A percentile compares a stretch with the other conserved stretches of the same genome.
Conservation (phyloP, 805 yeast species). For the Cyberlindnera veronae region DNA sequence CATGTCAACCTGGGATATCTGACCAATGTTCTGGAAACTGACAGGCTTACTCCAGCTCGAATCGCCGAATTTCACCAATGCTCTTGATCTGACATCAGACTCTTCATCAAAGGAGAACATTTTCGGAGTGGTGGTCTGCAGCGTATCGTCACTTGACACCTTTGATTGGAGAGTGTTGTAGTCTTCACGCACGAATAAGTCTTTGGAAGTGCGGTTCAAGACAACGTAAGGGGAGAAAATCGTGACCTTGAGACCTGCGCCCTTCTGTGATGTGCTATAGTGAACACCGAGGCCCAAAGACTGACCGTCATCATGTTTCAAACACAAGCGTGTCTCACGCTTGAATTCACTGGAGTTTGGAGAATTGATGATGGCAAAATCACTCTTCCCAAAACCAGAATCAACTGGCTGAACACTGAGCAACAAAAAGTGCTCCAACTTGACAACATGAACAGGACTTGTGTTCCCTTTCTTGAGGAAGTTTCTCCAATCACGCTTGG, state of each 20-base stretch:
- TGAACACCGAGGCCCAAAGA: constrained; percentile 58
- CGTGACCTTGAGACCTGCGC: constrained; percentile 59
- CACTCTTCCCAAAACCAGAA: constrained; percentile 60
- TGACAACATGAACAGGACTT: constrained; percentile 77
- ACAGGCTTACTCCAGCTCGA: constrained; percentile 70
- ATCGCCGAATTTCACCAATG: constrained; percentile 59
- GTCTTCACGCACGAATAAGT: constrained; percentile 52
- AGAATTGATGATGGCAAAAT: constrained; percentile 66
- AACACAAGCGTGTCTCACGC: constrained; percentile 48
- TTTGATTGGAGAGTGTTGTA: constrained; percentile 49
- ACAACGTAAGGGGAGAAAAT: constrained; percentile 85
- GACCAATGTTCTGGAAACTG: constrained; percentile 90
- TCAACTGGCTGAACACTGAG: constrained; percentile 64
- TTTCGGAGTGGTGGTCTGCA: constrained; percentile 48
- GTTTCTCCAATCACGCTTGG: constrained; percentile 64
- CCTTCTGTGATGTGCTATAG: constrained; percentile 49
- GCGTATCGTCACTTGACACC: constrained; percentile 30
- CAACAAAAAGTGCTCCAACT: constrained; percentile 65
- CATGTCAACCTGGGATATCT: constrained; percentile 54
- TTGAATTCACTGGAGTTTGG: constrained; percentile 51
- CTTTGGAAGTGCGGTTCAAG: constrained; percentile 73
- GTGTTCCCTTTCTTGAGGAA: constrained; percentile 58
- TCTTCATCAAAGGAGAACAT: constrained; percentile 81
- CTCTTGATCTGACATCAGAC: constrained; percentile 60
- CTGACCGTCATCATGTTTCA: constrained; percentile 66